Evolutionary conservation across 169 alveolate species (phyloP), one percentile per base, ranked within the genome.

Genomic region (Theileria luwenshuni): DNA sequence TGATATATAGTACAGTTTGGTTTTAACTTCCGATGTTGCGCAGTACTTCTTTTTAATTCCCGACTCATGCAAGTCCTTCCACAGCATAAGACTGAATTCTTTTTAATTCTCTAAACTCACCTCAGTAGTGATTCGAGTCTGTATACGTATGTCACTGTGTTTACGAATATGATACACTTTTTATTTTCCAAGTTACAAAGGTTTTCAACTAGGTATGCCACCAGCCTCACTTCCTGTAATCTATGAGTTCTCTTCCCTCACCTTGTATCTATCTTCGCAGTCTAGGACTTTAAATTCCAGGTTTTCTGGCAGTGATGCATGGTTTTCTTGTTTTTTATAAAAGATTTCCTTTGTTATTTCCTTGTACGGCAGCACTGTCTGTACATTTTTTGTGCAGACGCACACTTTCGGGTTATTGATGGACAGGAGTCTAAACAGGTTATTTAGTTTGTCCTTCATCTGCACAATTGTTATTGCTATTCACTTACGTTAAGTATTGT

Each of bases 1-100:
- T 17, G 89, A 56, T 27, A 81, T 56, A 49, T 47, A 73, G 76
- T 81, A 63, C 38, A 79, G 33, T 45, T 64, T 79, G 25, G 77
- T 49, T 41, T 69, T 71, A 21, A 30, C 62, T 30, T 72, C 52
- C 64, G 71, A 42, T 7, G 86, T 79, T 69, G 72, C 48, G 77
- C 83, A 79, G 49, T 79, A 74, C 38, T 67, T 32, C 64, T 72
- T 79, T 25, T 72, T 63, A 47, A 79, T 60, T 13, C 83, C 59
- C 38, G 42, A 62, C 38, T 79, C 86, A 33, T 79, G 86, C 64
- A 68, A 38, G 71, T 79, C 86, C 71, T 69, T 69, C 86, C 86
- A 79, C 30, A 79, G 65, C 0, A 79, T 79, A 13, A 79, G 28
- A 42, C 86, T 79, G 60, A 32, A 41, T 6, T 32, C 0, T 15